Percentiles rank a stretch among this genome's conserved stretches.
phyloP scores from a whole-genome alignment of 1,139 yeast genomes.

The Pneumocystis canis region DNA sequence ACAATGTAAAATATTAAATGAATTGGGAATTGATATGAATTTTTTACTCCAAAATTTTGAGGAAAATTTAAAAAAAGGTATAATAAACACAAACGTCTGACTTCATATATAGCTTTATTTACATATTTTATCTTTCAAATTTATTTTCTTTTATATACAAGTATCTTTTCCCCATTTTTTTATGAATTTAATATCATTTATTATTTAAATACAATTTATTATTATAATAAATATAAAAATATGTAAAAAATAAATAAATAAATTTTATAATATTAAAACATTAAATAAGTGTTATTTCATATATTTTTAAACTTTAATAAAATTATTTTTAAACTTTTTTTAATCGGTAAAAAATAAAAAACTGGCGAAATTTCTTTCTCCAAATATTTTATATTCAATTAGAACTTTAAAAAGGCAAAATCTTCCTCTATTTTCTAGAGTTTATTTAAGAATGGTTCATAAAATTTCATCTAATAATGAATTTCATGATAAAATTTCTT shows the following conservation, averaged over 20 bases:
- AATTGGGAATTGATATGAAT: background rate
- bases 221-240: background rate
- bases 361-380: background rate
- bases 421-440: background rate
- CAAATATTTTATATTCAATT: background rate
- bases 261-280: background rate
- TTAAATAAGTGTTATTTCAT: background rate
- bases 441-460: background rate
- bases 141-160: background rate
- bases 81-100: background rate
- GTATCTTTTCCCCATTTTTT: background rate
- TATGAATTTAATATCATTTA: background rate
- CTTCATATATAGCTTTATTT: background rate
- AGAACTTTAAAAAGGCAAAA: background rate
- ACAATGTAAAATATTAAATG: background rate
- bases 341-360: background rate
- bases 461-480: slow-evolving; percentile 28
- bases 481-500: slow-evolving; percentile 43
- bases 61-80: background rate
- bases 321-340: background rate
- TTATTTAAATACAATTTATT: background rate
- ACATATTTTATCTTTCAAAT: background rate
- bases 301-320: background rate
- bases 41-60: background rate
- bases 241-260: background rate